Conservation (phyloP, 305 asterid species). For the Ajuga reptans region DNA sequence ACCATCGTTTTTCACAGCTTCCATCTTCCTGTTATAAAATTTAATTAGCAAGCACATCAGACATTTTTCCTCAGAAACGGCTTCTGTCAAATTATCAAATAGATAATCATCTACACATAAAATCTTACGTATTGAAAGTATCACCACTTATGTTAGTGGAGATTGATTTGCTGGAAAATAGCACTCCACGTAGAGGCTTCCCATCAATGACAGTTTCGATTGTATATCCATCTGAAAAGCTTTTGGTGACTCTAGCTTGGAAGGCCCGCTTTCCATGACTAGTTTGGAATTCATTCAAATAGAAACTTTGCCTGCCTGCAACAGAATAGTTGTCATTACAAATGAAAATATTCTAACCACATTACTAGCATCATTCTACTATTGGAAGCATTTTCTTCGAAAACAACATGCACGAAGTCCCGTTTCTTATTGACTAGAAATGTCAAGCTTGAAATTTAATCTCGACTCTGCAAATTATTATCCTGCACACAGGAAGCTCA, state of each 20-base stretch:
- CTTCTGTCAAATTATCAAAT: constrained; percentile 3
- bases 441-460: background rate
- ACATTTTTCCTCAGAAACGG: background rate
- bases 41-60: constrained; percentile 18
- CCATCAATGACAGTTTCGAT: constrained; percentile 89
- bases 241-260: constrained; percentile 76
- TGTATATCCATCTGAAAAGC: constrained; percentile 53
- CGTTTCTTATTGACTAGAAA: background rate
- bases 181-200: constrained; percentile 68
- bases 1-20: constrained; percentile 32
- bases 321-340: constrained; percentile 15
- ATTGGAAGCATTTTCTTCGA: constrained; percentile 1
- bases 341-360: constrained; percentile 5
- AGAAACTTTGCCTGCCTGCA: constrained; percentile 52
- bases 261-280: constrained; percentile 57
- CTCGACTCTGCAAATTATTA: background rate
- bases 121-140: constrained; percentile 41
- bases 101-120: background rate
- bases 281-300: constrained; percentile 45
- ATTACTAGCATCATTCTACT: constrained; percentile 5
- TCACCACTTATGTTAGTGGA: constrained; percentile 35
- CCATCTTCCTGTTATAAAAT: constrained; percentile 40
- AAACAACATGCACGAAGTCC: background rate
- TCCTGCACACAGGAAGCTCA: background rate
- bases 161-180: constrained; percentile 55